Base-by-base conservation (phyloP, 352 stramenopile genomes). In the Halophytophthora batemanensis region DNA sequence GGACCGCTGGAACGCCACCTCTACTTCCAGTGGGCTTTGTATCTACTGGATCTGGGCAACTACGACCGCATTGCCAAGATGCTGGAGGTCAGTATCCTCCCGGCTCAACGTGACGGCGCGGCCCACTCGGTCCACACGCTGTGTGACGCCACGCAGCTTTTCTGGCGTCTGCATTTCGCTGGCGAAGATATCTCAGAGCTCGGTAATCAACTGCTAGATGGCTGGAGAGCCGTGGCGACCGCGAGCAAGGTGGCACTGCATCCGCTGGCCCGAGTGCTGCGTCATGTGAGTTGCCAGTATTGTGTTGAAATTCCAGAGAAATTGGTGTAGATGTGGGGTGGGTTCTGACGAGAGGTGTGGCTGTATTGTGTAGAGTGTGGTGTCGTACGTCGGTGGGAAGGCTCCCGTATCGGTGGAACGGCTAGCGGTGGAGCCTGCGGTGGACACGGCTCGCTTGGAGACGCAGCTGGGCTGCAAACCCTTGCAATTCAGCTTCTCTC, bases 21-120 rank as follows among this genome's bases (percentile, higher is more conserved):
- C 43, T 90, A 90, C 55, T 88, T 91, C 58, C 84, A 93, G 48
- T 93, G 81, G 78, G 81, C 77, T 3, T 45, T 90, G 49, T 95
- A 80, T 45, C 72, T 95, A 49, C 56, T 95, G 33, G 84, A 93
- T 45, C 49, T 92, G 21, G 84, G 84, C 1, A 70, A 85, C 34
- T 95, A 92, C 56, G 82, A 91, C 44, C 82, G 82, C 50, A 87
- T 95, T 39, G 45, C 77, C 40, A 88, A 89, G 56, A 87, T 95
- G 53, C 50, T 95, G 37, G 74, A 89, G 21, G 65, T 87, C 25
- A 80, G 77, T 47, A 92, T 95, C 19, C 50, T 93, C 10, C 69
- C 71, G 6, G 66, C 59, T 12, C 59, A 82, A 23, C 50, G 45
- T 5, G 58, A 87, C 7, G 66, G 45, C n/a, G 39, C 50, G 17